Base-by-base conservation (phyloP, 441 rosid species). In the Sinapis alba region DNA sequence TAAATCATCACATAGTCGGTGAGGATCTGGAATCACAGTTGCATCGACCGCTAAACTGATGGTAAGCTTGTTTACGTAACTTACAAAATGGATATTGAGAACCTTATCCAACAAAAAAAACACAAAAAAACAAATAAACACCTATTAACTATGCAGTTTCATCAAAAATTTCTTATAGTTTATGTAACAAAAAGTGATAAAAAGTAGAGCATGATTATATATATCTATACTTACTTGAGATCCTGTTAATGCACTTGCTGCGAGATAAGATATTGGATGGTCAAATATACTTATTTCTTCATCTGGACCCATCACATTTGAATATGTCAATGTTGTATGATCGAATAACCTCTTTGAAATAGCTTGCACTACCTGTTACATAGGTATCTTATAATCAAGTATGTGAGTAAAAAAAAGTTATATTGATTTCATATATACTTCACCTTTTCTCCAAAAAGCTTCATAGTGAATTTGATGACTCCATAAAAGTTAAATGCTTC, bases 281-380 rank as follows among this genome's bases (percentile, higher is more conserved):
- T 7, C 56, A 18, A 50, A 50, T 18, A 50, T 16, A 50, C 56
- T 50, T 50, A 68, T 50, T 16, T 68, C 78, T 68, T 75, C 68
- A 2, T 68, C 19, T 11, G 78, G 73, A 68, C 78, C 78, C 56
- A 68, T 12, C 62, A 75, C 62, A 75, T 61, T 75, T 60, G 73
- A 58, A 59, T 28, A 74, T 74, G 78, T 7, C 21, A 74, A 47
- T 67, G 78, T 67, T 23, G 68, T 74, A 6, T 67, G 72, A 62
- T 16, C 20, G 63, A 76, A 69, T 15, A 69, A 1, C 26, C 74
- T 75, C 34, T 26, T 68, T 1, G 6, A 15, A 26, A 69, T 3
- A 69, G 50, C 1, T 75, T 75, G 59, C 1, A 7, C 15, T 62
- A 8, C 50, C 50, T 43, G 18, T 43, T 43, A 36, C 11, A 36